Evolutionary conservation across 2,329 filamentous ascomycete genomes (phyloP), one percentile per base, ranked within the genome.

Genomic region (Fusarium falciforme): DNA sequence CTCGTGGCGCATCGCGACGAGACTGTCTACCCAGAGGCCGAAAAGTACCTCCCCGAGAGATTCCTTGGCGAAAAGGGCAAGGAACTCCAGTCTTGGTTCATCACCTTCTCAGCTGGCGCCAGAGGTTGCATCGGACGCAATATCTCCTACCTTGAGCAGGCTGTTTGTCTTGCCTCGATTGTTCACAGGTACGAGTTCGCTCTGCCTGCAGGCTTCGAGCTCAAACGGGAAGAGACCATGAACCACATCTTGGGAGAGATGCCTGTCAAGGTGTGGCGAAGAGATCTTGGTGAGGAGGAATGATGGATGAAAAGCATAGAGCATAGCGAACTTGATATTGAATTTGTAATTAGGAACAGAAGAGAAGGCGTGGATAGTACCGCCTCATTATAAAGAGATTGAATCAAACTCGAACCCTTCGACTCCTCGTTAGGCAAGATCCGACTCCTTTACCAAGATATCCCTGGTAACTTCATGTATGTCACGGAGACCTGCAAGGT

Each of bases 401-500:
- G 55, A 38, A 58, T n/a, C 55, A 40, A 38, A 2, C 22, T 25
- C 7, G 20, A 36, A 57, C 5, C 14, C 3, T 17, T 29, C 6
- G 7, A 20, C 17, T 20, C 27, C 16, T 17, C 1, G 2, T 38
- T 25, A 38, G 31, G 17, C 20, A 0, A 58, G 33, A 25, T 58
- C 33, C 6, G 54, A 38, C 14, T 27, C 54, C 20, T 25, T 38
- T 8, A 58, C 33, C 6, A 58, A 27, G 8, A 73, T 64, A 35
- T 73, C 70, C 22, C 54, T 44, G 0, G 71, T 71, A 0, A 73
- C 59, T 33, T 73, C 70, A 9, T 29, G 6, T 0, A 73, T 33
- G 25, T 73, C 59, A 9, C 70, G 66, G 12, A 73, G 16, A 1
- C 71, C 71, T 9, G 70, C 62, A 27, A 73, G n/a, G 3, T 73